Percentiles rank a stretch among this genome's conserved stretches.
Evolutionary conservation across 2,329 filamentous ascomycete species (phyloP).

Genomic region (Calonectria naviculata): DNA sequence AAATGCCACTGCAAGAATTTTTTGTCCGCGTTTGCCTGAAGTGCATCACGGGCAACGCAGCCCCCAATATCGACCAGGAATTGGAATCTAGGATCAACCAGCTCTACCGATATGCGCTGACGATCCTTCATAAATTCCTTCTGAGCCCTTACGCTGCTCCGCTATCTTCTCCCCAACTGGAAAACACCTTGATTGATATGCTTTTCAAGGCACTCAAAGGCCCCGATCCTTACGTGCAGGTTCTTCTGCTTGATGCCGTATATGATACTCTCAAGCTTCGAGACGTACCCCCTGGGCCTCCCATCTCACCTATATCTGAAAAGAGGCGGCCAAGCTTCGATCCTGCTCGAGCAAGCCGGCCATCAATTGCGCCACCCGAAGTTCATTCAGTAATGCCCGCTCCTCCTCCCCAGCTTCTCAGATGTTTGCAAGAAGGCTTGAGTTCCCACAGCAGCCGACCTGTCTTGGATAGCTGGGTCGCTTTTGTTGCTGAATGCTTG

Average conservation of each 20-base stretch:
- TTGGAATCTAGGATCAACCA: slow-evolving; percentile 64
- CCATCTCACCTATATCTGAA: slow-evolving; percentile 58
- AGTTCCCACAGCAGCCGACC: slow-evolving; percentile 78
- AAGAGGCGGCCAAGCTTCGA: slow-evolving; percentile 58
- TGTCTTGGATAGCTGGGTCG: slow-evolving; percentile 91
- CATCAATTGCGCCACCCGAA: slow-evolving; percentile 50
- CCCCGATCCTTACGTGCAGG: slow-evolving; percentile 78
- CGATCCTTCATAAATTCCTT: slow-evolving; percentile 77
- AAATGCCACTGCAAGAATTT: slow-evolving; percentile 74
- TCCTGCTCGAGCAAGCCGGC: slow-evolving; percentile 51
- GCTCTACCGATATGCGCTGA: slow-evolving; percentile 77
- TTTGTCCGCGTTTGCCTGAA: slow-evolving; percentile 74
- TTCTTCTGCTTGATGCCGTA: slow-evolving; percentile 82
- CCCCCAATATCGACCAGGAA: slow-evolving; percentile 34
- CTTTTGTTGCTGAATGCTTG: slow-evolving; percentile 84
- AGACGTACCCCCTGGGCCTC: slow-evolving; percentile 54
- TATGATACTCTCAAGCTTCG: slow-evolving; percentile 78
- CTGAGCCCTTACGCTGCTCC: slow-evolving; percentile 69
- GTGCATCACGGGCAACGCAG: slow-evolving; percentile 59
- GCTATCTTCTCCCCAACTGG: slow-evolving; percentile 73
- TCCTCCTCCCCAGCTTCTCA: slow-evolving; percentile 79
- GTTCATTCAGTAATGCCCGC: slow-evolving; percentile 43
- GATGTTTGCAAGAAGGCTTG: slow-evolving; percentile 85
- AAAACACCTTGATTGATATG: slow-evolving; percentile 76
- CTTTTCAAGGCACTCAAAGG: slow-evolving; percentile 70